A percentile compares a stretch with the other conserved stretches of the same genome.
phyloP scores from a whole-genome alignment of 2,329 filamentous ascomycete genomes.

The Laburnicola sp. region DNA sequence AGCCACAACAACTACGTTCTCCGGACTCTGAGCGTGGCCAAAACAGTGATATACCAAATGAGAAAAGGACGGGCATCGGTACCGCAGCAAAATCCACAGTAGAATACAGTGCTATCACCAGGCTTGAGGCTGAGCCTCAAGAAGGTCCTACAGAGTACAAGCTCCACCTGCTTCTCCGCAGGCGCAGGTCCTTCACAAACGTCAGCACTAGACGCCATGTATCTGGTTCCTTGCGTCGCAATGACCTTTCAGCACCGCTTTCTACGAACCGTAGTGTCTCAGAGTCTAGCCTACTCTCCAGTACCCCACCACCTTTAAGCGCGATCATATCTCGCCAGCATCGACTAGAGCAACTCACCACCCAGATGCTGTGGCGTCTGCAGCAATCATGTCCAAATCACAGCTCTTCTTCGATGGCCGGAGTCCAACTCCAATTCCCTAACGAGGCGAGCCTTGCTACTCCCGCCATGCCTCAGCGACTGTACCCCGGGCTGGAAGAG shows the following conservation, averaged over 20 bases:
- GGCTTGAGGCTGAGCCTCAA: constrained; percentile 86
- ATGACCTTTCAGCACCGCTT: constrained; percentile 34
- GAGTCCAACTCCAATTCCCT: constrained; percentile 75
- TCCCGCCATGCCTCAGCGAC: constrained; percentile 56
- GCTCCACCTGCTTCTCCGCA: constrained; percentile 81
- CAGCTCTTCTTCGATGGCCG: constrained; percentile 72
- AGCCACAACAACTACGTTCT: constrained; percentile 17
- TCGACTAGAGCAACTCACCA: constrained; percentile 87
- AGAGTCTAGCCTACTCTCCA: constrained; percentile 31
- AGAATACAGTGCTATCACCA: constrained; percentile 59
- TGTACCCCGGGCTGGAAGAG: constrained; percentile 80
- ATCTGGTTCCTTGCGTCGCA: constrained; percentile 56
- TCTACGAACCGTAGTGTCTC: constrained; percentile 34
- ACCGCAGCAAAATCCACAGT: constrained; percentile 15
- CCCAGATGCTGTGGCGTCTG: constrained; percentile 89
- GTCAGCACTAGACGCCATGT: constrained; percentile 67
- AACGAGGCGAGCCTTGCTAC: constrained; percentile 66
- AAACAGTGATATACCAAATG: constrained; percentile 13
- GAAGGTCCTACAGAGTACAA: constrained; percentile 97
- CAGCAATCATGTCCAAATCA: constrained; percentile 95
- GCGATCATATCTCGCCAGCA: constrained; percentile 76
- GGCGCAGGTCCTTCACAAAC: constrained; percentile 71
- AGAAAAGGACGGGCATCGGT: constrained; percentile 7
- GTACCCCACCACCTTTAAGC: constrained; percentile 48
- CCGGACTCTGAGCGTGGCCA: constrained; percentile 23